These are phyloP conservation scores for Cutaneotrichosporon dermatis DNA, from an alignment of 1,284 basidiomycete genomes.

Conservation along the genomic window DNA sequence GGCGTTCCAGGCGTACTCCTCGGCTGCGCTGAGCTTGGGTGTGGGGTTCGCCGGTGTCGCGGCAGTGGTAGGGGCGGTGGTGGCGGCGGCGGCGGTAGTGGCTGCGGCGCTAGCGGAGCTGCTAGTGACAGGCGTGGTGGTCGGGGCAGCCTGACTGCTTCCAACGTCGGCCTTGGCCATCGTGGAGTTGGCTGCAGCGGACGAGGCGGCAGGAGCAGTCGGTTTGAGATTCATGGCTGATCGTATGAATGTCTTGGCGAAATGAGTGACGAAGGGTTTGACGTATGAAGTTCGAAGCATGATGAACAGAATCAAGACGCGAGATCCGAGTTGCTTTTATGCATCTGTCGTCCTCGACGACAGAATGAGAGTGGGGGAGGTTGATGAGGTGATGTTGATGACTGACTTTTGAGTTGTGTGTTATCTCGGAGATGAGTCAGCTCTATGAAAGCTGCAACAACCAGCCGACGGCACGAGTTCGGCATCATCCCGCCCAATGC, in stretches of 20 bases:
- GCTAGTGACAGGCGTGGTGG: too few species aligned
- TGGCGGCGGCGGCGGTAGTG: neutral
- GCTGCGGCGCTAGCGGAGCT: neutral
- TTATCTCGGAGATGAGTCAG: too few species aligned
- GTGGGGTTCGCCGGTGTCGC: neutral
- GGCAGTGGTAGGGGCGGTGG: neutral
- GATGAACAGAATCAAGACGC: neutral
- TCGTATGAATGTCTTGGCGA: neutral
- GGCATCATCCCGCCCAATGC: too few species aligned
- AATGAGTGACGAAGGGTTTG: neutral
- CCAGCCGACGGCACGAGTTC: too few species aligned
- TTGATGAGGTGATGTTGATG: too few species aligned
- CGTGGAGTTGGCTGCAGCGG: neutral
- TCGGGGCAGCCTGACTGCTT: too few species aligned
- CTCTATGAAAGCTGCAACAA: too few species aligned
- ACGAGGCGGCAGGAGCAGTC: neutral
- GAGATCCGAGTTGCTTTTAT: neutral
- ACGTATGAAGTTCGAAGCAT: neutral
- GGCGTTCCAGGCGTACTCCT: conserved; percentile 5
- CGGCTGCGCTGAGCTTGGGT: neutral
- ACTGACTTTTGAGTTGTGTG: too few species aligned
- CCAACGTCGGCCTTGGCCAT: too few species aligned
- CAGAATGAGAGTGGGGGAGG: too few species aligned
- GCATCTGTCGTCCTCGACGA: too few species aligned
- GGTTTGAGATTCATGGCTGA: too few species aligned